A percentile compares a stretch with the other conserved stretches of the same genome.
phyloP scores from a whole-genome alignment of 2,329 filamentous ascomycete species.

The Pezicula radicicola region DNA sequence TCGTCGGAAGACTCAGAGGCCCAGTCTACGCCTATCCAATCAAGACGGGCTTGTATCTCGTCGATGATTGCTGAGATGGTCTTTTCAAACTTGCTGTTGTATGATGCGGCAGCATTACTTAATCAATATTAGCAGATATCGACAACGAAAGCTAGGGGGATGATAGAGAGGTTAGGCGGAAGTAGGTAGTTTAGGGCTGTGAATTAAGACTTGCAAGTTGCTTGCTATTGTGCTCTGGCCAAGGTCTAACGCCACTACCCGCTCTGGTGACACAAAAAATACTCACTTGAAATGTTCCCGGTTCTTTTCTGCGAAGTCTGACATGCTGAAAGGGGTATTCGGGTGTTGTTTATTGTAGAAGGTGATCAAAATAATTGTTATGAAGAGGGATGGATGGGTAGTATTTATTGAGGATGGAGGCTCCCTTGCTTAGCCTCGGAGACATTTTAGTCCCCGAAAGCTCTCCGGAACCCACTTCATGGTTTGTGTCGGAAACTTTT shows the following conservation, averaged over 20 bases:
- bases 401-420: not conserved
- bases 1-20: conserved; percentile 35
- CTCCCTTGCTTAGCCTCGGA: conserved; percentile 18
- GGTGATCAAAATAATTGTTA: not conserved
- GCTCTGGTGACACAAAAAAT: not conserved
- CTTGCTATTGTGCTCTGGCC: too few relatives aligned
- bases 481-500: conserved; percentile 1
- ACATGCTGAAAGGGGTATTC: conserved; percentile 10
- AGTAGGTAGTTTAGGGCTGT: not conserved
- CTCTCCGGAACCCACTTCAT: conserved; percentile 5
- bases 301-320: conserved; percentile 33
- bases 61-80: conserved; percentile 50
- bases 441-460: conserved; percentile 9
- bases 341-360: not conserved
- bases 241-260: too few relatives aligned
- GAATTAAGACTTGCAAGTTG: not conserved
- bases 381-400: not conserved
- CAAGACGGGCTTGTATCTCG: conserved; percentile 48
- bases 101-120: conserved; percentile 50
- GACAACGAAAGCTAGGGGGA: not conserved
- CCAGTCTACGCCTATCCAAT: conserved; percentile 63
- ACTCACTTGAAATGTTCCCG: conserved; percentile 37
- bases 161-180: too few relatives aligned
- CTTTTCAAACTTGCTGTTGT: conserved; percentile 55
- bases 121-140: not conserved